Conservation (phyloP, 1,139 yeast species). For the Kodamaea sp. region DNA sequence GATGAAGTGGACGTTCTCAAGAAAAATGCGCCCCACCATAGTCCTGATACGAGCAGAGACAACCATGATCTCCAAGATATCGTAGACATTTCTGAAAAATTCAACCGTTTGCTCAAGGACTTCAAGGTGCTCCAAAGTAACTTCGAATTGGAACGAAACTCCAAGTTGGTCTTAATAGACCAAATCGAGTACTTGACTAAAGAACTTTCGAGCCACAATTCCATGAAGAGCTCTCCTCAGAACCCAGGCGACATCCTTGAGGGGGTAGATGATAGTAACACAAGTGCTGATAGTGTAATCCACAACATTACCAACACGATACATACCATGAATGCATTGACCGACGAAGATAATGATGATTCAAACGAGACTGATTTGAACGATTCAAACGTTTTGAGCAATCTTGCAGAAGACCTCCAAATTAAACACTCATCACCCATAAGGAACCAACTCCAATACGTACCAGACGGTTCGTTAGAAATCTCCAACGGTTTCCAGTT, state of each 20-base stretch:
- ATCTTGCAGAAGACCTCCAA: conserved; percentile 23
- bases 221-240: conserved; percentile 13
- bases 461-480: conserved; percentile 22
- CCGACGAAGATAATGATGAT: conserved; percentile 24
- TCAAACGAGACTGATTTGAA: conserved; percentile 9
- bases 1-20: conserved; percentile 18
- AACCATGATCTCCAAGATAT: conserved; percentile 14
- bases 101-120: conserved; percentile 35
- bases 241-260: conserved; percentile 12
- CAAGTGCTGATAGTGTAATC: conserved; percentile 15
- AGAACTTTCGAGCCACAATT: conserved; percentile 24
- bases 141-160: conserved; percentile 50
- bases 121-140: conserved; percentile 42
- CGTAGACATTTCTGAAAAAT: conserved; percentile 23
- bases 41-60: neutral
- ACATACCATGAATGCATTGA: conserved; percentile 28
- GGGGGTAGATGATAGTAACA: conserved; percentile 11
- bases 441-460: conserved; percentile 14
- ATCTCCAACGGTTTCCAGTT: conserved; percentile 27
- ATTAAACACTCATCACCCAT: conserved; percentile 29
- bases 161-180: conserved; percentile 53
- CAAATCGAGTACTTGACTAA: conserved; percentile 53
- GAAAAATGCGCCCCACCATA: conserved; percentile 2
- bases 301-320: conserved; percentile 18
- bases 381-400: conserved; percentile 21